Evolutionary conservation across 257 asterid species (phyloP).

Genomic region (Ligustrum vulgare): DNA sequence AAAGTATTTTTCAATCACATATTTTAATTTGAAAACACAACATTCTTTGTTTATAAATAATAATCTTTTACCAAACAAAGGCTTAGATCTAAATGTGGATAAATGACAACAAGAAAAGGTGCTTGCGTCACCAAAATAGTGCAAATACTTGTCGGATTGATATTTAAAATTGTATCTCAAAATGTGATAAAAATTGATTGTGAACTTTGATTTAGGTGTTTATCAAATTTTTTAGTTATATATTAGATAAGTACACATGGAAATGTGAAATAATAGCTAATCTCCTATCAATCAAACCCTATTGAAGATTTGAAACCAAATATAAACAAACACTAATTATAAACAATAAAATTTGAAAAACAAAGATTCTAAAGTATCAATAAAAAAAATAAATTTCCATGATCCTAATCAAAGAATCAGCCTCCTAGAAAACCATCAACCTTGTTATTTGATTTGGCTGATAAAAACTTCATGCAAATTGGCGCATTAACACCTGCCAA

Average conservation of each 20-base stretch:
- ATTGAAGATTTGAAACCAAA: not conserved
- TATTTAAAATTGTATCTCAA: no score
- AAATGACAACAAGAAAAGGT: no score
- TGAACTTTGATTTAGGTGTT: no score
- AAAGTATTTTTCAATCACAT: no score
- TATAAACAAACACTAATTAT: not conserved
- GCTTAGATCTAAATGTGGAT: no score
- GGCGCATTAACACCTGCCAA: slow-evolving; percentile 53
- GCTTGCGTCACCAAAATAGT: no score
- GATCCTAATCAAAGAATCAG: not conserved
- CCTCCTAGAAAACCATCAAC: slow-evolving; percentile 24
- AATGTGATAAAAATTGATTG: no score
- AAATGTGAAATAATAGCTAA: not conserved
- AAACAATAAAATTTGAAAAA: not conserved
- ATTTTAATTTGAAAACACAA: no score
- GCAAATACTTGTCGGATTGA: no score
- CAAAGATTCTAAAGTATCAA: not conserved
- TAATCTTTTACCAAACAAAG: no score
- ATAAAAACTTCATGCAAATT: slow-evolving; percentile 61
- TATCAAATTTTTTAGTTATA: no score
- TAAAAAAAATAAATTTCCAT: not conserved
- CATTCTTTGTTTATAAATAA: no score
- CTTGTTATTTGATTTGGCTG: slow-evolving; percentile 23
- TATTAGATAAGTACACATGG: not conserved
- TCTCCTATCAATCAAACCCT: not conserved